A percentile compares a stretch with the other conserved stretches of the same genome.
phyloP scores from a whole-genome alignment of 306 rosid species.

The Sicyos edulis region DNA sequence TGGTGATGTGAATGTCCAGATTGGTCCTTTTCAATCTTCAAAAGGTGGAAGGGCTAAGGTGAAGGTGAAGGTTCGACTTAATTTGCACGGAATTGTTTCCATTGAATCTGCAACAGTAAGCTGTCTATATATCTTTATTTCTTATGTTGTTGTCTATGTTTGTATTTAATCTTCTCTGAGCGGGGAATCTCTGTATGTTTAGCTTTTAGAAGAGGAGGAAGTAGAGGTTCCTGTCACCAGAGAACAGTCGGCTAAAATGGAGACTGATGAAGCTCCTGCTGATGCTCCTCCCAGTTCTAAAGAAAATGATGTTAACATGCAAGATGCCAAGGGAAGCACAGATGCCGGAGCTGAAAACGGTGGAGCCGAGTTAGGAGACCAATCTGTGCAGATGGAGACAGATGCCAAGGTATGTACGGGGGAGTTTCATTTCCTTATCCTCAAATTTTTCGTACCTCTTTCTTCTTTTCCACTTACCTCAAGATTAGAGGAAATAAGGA shows the following conservation, averaged over 20 bases:
- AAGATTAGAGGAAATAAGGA: background rate
- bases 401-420: conserved; percentile 54
- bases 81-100: conserved; percentile 71
- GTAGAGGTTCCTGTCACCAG: conserved; percentile 62
- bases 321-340: conserved; percentile 58
- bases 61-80: conserved; percentile 73
- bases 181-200: conserved; percentile 10
- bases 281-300: conserved; percentile 36
- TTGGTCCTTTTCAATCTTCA: conserved; percentile 73
- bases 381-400: conserved; percentile 76
- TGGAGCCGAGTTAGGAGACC: conserved; percentile 55
- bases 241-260: conserved; percentile 57
- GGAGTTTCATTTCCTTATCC: background rate
- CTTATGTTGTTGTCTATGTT: background rate
- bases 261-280: conserved; percentile 60
- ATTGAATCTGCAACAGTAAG: conserved; percentile 76
- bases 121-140: background rate
- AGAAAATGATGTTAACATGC: conserved; percentile 65
- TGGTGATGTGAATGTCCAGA: conserved; percentile 37
- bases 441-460: background rate
- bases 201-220: conserved; percentile 92
- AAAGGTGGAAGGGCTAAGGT: conserved; percentile 55
- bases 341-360: conserved; percentile 59
- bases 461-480: background rate
- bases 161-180: conserved; percentile 9